A percentile compares a stretch with the other conserved stretches of the same genome.
These are phyloP conservation scores for Volvox africanus DNA, from an alignment of 139 green algal species.

Conservation along the genomic window DNA sequence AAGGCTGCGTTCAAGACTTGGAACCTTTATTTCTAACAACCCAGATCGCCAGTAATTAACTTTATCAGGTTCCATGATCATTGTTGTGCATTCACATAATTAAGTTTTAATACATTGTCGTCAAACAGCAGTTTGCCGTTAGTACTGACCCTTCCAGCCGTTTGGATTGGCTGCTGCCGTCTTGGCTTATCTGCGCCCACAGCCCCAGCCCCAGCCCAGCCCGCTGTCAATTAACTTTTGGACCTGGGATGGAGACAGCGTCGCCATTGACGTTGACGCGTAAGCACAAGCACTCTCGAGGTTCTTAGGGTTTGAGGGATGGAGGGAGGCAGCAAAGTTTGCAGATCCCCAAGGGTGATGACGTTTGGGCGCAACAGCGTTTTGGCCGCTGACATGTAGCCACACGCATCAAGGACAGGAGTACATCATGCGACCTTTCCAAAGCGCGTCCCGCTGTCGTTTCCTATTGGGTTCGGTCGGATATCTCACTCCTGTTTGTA, in stretches of 20 bases:
- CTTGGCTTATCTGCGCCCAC: neutral
- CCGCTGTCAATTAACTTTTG: neutral
- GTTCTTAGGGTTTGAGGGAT: neutral
- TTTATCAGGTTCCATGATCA: neutral
- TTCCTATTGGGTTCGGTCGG: neutral
- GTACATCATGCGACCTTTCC: neutral
- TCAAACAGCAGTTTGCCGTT: neutral
- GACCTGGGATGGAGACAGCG: neutral
- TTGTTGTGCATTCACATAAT: neutral
- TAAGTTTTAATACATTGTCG: neutral
- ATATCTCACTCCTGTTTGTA: neutral
- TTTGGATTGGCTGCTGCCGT: neutral
- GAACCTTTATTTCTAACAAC: no score
- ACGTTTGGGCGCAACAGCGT: neutral
- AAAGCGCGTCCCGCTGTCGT: neutral
- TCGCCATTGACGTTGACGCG: neutral
- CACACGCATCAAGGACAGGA: no score
- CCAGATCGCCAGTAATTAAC: no score
- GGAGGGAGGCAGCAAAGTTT: neutral
- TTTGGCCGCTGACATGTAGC: neutral
- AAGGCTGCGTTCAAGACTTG: no score
- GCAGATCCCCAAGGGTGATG: neutral
- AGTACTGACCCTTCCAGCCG: neutral
- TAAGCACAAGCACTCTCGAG: neutral
- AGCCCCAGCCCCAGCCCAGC: neutral